Evolutionary conservation across 805 yeast species (phyloP).

Genomic region (Yarrowia divulgata): DNA sequence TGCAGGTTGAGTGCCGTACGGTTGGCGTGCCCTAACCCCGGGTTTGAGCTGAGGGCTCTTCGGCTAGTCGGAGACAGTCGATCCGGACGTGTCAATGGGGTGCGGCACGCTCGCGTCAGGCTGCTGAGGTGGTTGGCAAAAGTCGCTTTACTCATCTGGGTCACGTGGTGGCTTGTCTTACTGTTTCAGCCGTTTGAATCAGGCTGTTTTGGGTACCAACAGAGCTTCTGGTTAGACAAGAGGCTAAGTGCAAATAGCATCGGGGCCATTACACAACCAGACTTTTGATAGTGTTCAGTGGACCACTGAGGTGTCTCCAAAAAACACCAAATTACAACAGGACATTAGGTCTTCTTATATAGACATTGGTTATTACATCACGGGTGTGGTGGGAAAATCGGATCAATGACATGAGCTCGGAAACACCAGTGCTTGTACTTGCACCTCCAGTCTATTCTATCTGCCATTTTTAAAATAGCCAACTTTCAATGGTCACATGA

Average conservation of each 20-base stretch:
- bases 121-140: not conserved
- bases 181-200: not conserved
- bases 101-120: slow-evolving; percentile 16
- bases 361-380: too few relatives aligned
- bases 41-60: not conserved
- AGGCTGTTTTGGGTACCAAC: not conserved
- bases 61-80: slow-evolving; percentile 7
- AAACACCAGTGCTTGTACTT: too few relatives aligned
- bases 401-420: too few relatives aligned
- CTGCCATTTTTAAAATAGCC: too few relatives aligned
- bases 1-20: slow-evolving; percentile 37
- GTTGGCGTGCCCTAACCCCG: slow-evolving; percentile 32
- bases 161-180: not conserved
- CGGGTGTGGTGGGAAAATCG: too few relatives aligned
- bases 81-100: not conserved
- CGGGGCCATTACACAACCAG: not conserved
- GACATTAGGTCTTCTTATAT: not conserved
- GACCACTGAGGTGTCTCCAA: not conserved
- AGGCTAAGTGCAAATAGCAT: slow-evolving; percentile 24
- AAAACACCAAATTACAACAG: not conserved
- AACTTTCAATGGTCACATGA: slow-evolving; percentile 15
- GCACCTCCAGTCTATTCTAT: too few relatives aligned
- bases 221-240: slow-evolving; percentile 2
- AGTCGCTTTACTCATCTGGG: not conserved
- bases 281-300: slow-evolving; percentile 3